Conservation (phyloP, 257 asterid genomes). For the Solanum pennellii region DNA sequence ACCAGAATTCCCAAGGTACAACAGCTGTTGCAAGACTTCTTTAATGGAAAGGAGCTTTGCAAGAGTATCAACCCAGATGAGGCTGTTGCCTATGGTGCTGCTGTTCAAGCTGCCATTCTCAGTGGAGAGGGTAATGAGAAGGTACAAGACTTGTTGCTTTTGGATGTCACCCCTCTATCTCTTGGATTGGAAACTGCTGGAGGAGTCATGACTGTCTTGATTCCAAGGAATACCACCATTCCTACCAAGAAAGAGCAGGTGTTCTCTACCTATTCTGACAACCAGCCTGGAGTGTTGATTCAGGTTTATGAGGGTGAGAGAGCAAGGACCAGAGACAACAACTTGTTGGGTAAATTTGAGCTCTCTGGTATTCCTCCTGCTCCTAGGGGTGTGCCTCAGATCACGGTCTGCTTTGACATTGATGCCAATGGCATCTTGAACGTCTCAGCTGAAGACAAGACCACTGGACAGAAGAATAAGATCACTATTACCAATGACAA, state of each 20-base stretch:
- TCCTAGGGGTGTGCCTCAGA: conserved; percentile 24
- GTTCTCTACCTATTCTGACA: conserved; percentile 21
- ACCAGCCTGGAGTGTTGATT: conserved; percentile 26
- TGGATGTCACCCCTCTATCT: conserved; percentile 26
- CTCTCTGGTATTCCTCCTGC: conserved; percentile 29
- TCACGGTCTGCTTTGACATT: conserved; percentile 24
- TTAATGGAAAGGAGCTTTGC: conserved; percentile 12
- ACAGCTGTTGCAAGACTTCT: conserved; percentile 7
- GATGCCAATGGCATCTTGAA: conserved; percentile 31
- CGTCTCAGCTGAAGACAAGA: conserved; percentile 20
- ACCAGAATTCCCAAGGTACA: conserved; percentile 18
- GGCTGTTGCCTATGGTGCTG: conserved; percentile 33
- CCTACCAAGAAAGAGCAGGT: conserved; percentile 26
- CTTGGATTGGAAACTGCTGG: conserved; percentile 20
- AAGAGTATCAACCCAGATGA: conserved; percentile 27
- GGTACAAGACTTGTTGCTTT: conserved; percentile 17
- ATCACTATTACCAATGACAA: conserved; percentile 26
- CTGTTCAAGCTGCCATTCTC: conserved; percentile 27
- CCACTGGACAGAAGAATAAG: conserved; percentile 24
- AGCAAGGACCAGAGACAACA: conserved; percentile 24
- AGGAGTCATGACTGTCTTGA: conserved; percentile 22
- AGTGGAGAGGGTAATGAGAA: conserved; percentile 22
- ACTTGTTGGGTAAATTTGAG: conserved; percentile 23
- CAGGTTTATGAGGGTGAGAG: conserved; percentile 28
- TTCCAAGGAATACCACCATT: conserved; percentile 25